phyloP scores from a whole-genome alignment of 2,329 filamentous ascomycete genomes.

The Aspergillus sergii region DNA sequence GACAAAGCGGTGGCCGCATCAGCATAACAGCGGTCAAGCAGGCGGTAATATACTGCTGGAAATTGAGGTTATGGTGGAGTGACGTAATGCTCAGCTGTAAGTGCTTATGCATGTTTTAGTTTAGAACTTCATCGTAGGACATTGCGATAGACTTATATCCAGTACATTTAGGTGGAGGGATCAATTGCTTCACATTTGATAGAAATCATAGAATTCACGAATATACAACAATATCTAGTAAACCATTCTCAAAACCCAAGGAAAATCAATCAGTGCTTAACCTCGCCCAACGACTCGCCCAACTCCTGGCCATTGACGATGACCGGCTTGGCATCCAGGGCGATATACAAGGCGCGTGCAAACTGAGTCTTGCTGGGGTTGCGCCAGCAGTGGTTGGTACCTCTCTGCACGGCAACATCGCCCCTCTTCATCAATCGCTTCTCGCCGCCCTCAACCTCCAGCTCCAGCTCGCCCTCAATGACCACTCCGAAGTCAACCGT shows the following conservation, averaged over 20 bases:
- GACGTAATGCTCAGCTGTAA: no score
- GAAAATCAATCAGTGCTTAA: neutral
- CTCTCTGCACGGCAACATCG: conserved; percentile 57
- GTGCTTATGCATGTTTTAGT: no score
- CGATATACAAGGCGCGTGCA: neutral
- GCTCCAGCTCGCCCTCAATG: conserved; percentile 53
- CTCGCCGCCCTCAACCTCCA: conserved; percentile 53
- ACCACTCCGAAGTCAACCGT: conserved; percentile 52
- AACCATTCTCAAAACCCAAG: neutral
- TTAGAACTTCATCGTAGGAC: no score
- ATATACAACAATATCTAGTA: neutral
- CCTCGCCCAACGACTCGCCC: neutral
- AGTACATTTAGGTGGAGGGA: no score
- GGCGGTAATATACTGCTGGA: no score
- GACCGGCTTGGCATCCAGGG: neutral
- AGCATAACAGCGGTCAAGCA: no score
- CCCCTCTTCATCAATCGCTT: conserved; percentile 47
- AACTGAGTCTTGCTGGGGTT: neutral
- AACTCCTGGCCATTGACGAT: neutral
- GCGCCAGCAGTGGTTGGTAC: conserved; percentile 29
- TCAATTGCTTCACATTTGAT: neutral
- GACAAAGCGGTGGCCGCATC: no score
- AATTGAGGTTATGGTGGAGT: no score
- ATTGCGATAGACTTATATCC: no score
- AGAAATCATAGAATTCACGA: neutral